Evolutionary conservation across 495 filamentous ascomycete genomes (phyloP), one percentile per base, ranked within the genome.

Genomic region (Halenospora varia): DNA sequence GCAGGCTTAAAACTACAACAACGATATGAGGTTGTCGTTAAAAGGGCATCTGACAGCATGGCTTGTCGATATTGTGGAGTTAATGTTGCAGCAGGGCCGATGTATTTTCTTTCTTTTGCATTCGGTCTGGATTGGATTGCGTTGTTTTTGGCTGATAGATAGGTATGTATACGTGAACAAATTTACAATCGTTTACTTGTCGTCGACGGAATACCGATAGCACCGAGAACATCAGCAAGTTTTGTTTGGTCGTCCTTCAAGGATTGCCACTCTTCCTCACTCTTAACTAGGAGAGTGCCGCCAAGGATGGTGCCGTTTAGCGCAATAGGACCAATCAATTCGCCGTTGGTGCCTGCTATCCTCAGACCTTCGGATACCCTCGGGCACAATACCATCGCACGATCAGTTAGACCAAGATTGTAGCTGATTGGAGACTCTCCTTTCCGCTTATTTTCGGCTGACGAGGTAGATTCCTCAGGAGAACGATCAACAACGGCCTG

Each of bases 271-370:
- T 92, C 87, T 15, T 68, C 74, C 63, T 87, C 71, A 18, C 70
- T 79, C 71, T 92, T 93, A 13, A 95, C 89, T 73, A 95, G 83
- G 47, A 92, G 73, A 25, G 88, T 93, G 1, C 87, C 89, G n/a
- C 84, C 90, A 18, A 95, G 71, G 48, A 90, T 73, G 0, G 90
- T 93, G 18, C 90, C 90, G 58, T 95, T 93, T 19, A 93, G 67
- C 13, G 81, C 78, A 17, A 92, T 69, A 42, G 74, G 73, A 0
- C 87, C 88, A 2, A 83, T 72, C 18, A 58, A 57, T 15, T 57
- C 52, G 3, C 53, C 47, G 23, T 42, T 44, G 19, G 44, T 23
- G 35, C 40, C 29, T 15, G 58, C 58, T 18, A 78, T 65, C 40
- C 52, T 55, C 3, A 55, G 51, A 1, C 78, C 79, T 64, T 80